These are phyloP conservation scores for Stygiomarasmius scandens DNA, from an alignment of 1,284 basidiomycete genomes.

Conservation along the genomic window DNA sequence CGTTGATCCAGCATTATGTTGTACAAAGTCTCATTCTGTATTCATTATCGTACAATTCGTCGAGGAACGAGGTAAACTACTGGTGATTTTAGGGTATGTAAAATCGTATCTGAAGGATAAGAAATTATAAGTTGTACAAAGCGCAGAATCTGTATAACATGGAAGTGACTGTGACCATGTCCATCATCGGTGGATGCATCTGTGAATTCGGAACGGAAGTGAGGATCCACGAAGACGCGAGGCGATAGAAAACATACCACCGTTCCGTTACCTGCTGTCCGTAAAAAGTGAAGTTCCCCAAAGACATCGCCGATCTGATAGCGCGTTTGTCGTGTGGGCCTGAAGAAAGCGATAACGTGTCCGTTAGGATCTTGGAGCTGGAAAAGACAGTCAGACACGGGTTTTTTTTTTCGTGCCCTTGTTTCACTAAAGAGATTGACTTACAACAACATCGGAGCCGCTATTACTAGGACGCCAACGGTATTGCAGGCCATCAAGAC, in stretches of 20 bases:
- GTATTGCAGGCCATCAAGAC: conserved; percentile 78
- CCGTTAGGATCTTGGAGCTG: conserved; percentile 74
- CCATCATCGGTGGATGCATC: conserved; percentile 87
- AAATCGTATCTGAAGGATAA: not conserved
- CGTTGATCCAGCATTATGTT: not conserved
- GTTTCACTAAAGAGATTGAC: too few species aligned
- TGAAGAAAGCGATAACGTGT: conserved; percentile 75
- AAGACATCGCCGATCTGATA: conserved; percentile 84
- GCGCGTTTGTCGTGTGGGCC: conserved; percentile 69
- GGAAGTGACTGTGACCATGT: conserved; percentile 77
- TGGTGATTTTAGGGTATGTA: not conserved
- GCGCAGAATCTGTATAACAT: conserved; percentile 82
- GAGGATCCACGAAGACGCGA: conserved; percentile 1
- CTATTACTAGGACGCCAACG: conserved; percentile 70
- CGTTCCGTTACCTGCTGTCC: conserved; percentile 74
- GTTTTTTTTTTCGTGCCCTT: too few species aligned
- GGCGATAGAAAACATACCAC: conserved; percentile 56
- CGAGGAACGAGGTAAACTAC: conserved; percentile 2
- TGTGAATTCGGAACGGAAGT: conserved; percentile 30
- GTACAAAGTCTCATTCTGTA: not conserved
- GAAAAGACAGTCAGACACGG: conserved; percentile 14
- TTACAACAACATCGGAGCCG: conserved; percentile 63
- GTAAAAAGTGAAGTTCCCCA: conserved; percentile 80
- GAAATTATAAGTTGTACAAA: conserved; percentile 62
- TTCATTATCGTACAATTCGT: not conserved